Percentiles rank a stretch among this genome's conserved stretches.
These are phyloP conservation scores for Capronia coronata DNA, from an alignment of 2,329 filamentous ascomycete genomes.

Conservation along the genomic window DNA sequence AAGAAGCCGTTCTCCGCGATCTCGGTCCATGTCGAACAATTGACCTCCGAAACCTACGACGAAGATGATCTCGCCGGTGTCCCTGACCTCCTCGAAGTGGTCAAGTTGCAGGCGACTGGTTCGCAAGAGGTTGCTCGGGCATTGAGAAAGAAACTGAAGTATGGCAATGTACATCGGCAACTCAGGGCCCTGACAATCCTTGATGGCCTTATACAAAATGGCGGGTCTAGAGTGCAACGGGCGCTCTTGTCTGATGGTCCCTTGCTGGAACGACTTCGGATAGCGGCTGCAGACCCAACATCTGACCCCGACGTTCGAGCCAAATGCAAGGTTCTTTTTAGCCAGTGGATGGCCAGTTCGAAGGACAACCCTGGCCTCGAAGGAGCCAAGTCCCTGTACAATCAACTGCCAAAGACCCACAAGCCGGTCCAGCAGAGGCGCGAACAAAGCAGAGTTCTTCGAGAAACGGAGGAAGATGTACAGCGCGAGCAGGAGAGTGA, in stretches of 20 bases:
- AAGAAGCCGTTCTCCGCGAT: conserved; percentile 89
- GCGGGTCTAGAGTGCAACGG: conserved; percentile 77
- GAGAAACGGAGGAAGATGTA: conserved; percentile 67
- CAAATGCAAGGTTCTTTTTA: conserved; percentile 81
- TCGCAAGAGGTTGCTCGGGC: conserved; percentile 85
- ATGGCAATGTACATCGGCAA: conserved; percentile 89
- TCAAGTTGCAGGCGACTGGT: conserved; percentile 79
- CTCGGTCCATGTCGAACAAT: conserved; percentile 81
- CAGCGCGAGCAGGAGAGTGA: conserved; percentile 46
- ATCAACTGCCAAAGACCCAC: conserved; percentile 60
- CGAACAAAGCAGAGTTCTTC: conserved; percentile 73
- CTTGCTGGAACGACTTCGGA: conserved; percentile 79
- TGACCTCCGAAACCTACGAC: conserved; percentile 83
- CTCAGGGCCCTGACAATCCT: conserved; percentile 80
- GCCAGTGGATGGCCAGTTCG: conserved; percentile 75
- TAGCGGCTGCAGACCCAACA: conserved; percentile 76
- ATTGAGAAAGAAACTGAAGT: conserved; percentile 96
- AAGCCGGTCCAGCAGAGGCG: conserved; percentile 58
- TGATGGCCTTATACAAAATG: conserved; percentile 91
- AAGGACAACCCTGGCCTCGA: conserved; percentile 73
- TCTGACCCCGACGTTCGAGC: conserved; percentile 79
- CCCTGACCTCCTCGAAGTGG: conserved; percentile 87
- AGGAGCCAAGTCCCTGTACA: conserved; percentile 71
- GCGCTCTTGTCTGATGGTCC: conserved; percentile 78
- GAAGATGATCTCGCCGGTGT: conserved; percentile 89